phyloP scores from a whole-genome alignment of 1,139 yeast species.

The Hansenula sp. region DNA sequence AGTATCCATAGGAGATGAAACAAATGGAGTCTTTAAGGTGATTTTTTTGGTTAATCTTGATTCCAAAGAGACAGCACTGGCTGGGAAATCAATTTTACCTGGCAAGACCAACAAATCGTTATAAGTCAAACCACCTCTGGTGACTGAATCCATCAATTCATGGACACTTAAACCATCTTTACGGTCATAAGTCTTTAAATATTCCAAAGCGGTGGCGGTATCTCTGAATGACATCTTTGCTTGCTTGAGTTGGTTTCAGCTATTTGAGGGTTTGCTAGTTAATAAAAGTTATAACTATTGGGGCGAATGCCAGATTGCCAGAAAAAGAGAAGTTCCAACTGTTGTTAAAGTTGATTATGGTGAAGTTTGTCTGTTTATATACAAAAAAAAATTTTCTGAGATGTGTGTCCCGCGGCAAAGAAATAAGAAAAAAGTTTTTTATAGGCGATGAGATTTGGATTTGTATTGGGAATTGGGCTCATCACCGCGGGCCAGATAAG shows the following conservation, averaged over 20 bases:
- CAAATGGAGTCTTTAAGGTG: conserved; percentile 88
- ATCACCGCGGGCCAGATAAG: too few relatives aligned
- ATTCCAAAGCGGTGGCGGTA: conserved; percentile 61
- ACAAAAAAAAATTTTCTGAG: conserved; percentile 1
- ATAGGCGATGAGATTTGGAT: not conserved
- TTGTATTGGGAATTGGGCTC: not conserved
- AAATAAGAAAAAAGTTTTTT: not conserved
- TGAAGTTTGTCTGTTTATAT: conserved; percentile 1
- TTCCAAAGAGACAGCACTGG: conserved; percentile 72
- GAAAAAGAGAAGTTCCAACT: conserved; percentile 13
- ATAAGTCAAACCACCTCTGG: conserved; percentile 95
- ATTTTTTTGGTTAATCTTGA: conserved; percentile 88
- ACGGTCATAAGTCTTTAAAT: conserved; percentile 57
- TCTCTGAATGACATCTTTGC: conserved; percentile 35
- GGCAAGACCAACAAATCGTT: conserved; percentile 95
- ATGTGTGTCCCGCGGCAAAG: not conserved
- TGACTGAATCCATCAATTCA: conserved; percentile 82
- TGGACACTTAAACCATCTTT: conserved; percentile 86
- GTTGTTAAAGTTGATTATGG: not conserved
- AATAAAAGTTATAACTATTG: not conserved
- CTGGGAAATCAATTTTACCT: conserved; percentile 88
- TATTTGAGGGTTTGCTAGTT: not conserved
- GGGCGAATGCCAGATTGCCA: conserved; percentile 26
- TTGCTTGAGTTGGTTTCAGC: not conserved
- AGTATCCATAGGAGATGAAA: conserved; percentile 99